phyloP scores from a whole-genome alignment of 2,329 filamentous ascomycete species.

The Aspergillus fumigatus region DNA sequence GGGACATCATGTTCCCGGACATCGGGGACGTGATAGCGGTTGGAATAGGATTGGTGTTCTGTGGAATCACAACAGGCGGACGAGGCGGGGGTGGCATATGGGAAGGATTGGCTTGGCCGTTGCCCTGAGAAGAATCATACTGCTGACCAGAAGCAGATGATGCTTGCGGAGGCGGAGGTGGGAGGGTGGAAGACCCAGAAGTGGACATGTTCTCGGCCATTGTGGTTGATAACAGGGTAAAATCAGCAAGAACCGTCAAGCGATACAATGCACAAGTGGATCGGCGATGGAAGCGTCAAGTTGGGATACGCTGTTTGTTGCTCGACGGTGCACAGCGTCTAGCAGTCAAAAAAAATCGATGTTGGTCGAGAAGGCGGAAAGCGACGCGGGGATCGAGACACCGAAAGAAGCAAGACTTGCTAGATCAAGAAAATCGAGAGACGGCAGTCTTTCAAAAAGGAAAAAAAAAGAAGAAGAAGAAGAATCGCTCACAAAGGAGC shows the following conservation, averaged over 20 bases:
- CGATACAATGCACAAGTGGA: constrained; percentile 19
- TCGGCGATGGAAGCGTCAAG: constrained; percentile 13
- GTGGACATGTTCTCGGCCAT: constrained; percentile 76
- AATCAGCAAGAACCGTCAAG: constrained; percentile 18
- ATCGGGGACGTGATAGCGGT: constrained; percentile 87
- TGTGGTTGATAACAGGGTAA: constrained; percentile 30
- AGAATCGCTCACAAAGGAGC: background rate
- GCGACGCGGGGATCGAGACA: constrained; percentile 21
- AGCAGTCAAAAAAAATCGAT: constrained; percentile 21
- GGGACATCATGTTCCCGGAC: constrained; percentile 76
- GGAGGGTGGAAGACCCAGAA: constrained; percentile 60
- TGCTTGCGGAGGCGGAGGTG: constrained; percentile 60
- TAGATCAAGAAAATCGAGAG: constrained; percentile 4
- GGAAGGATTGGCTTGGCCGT: constrained; percentile 62
- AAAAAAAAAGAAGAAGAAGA: too few species aligned
- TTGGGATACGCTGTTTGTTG: constrained; percentile 15
- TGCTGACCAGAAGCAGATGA: constrained; percentile 64
- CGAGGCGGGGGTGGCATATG: constrained; percentile 90
- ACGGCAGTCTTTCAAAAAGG: background rate
- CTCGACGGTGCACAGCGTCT: constrained; percentile 22
- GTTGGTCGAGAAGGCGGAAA: constrained; percentile 21
- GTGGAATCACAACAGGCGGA: constrained; percentile 78
- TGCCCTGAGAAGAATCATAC: constrained; percentile 68
- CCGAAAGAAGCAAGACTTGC: constrained; percentile 6
- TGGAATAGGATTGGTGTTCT: constrained; percentile 93